A percentile compares a stretch with the other conserved stretches of the same genome.
phyloP scores from a whole-genome alignment of 805 yeast genomes.

The Saccharomyces mikatae region DNA sequence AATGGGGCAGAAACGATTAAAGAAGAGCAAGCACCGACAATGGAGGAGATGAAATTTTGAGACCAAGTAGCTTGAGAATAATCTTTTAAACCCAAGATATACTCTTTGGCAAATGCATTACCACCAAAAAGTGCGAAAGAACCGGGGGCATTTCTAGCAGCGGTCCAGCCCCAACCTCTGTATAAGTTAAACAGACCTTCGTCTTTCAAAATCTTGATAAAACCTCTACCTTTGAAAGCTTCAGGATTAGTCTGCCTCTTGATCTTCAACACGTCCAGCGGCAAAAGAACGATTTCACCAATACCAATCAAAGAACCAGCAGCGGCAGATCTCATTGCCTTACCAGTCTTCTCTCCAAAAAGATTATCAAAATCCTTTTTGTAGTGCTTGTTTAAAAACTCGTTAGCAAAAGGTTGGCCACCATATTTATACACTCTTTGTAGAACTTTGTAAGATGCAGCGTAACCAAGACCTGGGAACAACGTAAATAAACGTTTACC shows the following conservation, averaged over 20 bases:
- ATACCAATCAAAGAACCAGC: constrained; percentile 97
- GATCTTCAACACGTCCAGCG: constrained; percentile 92
- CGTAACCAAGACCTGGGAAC: constrained; percentile 97
- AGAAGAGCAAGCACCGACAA: constrained; percentile 94
- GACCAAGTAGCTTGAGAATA: constrained; percentile 88
- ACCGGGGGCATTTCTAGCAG: constrained; percentile 99
- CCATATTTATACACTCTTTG: constrained; percentile 98
- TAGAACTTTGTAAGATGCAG: constrained; percentile 91
- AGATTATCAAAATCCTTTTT: constrained; percentile 57
- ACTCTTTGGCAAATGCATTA: constrained; percentile 97
- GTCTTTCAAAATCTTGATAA: constrained; percentile 72
- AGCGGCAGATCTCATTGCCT: constrained; percentile 92
- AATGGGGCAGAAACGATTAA: constrained; percentile 94
- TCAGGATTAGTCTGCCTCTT: constrained; percentile 99
- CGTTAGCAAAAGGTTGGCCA: constrained; percentile 98
- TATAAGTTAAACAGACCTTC: constrained; percentile 84
- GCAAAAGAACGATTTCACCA: constrained; percentile 92
- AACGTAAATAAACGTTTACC: constrained; percentile 68
- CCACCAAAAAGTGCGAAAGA: constrained; percentile 97
- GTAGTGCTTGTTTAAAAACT: constrained; percentile 71
- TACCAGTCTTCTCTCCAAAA: constrained; percentile 92
- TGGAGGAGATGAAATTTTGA: constrained; percentile 91
- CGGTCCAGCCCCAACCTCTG: constrained; percentile 99
- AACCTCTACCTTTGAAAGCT: constrained; percentile 97
- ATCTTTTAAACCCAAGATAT: constrained; percentile 76